Evolutionary conservation across 2,329 filamentous ascomycete species (phyloP), one percentile per base, ranked within the genome.

Genomic region (Fusarium lateritium): DNA sequence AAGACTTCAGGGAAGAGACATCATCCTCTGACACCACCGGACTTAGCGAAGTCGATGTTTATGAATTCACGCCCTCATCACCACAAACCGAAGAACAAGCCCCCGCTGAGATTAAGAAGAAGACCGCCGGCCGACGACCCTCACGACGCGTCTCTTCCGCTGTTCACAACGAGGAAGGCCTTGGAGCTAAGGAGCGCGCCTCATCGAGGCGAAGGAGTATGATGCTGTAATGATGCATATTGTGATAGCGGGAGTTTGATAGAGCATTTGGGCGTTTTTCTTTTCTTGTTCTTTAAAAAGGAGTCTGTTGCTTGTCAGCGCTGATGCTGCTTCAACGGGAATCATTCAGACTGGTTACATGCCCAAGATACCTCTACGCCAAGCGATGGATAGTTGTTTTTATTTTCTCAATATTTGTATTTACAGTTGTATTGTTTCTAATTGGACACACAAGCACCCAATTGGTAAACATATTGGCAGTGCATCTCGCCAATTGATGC

Each of bases 201-300:
- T 80, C 74, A 34, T 81, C 82, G 60, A 80, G 86, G 73, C 80
- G 87, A 68, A 81, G 86, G 71, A 89, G 86, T 75, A 89, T 88
- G 85, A 88, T 89, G 86, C 76, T 88, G 77, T 88, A 80, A 85
- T 70, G 69, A 75, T 54, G 61, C 63, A 72, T 51, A 65, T 58
- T 49, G 53, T 36, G 52, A 67, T 56, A 63, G 55, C 50, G 46
- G 66, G 62, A 65, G 62, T 64, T 77, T 69, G 56, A 65, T 64
- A 67, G 56, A 66, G 62, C 56, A 70, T 57, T 69, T 56, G 55
- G 69, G 70, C 69, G 75, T 76, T 76, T 75, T 65, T 59, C n/a
- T 36, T 55, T 59, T 62, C 36, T 39, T 63, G 50, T 57, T 63
- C 57, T 13, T 57, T 44, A 38, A 60, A 65, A 65, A 56, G 73